Percentiles rank a stretch among this genome's conserved stretches.
Evolutionary conservation across 331 rosid genomes (phyloP).

Genomic region (Acacia pycnantha): DNA sequence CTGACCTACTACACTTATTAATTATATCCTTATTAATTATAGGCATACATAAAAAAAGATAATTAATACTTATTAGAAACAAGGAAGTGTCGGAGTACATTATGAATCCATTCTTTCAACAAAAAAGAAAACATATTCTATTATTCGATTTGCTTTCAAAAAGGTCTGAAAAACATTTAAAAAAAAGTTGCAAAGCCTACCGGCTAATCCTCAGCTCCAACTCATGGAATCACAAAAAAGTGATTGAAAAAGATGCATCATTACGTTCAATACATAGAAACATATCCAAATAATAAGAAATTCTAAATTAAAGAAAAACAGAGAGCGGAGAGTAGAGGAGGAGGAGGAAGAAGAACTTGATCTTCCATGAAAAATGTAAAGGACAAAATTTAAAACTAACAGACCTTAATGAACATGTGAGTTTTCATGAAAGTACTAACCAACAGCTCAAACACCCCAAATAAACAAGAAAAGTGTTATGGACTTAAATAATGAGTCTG

Average conservation of each 20-base stretch:
- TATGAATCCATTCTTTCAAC: slow-evolving; percentile 23
- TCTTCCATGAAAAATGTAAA: not conserved
- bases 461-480: no score
- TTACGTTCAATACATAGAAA: not conserved
- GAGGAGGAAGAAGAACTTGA: not conserved
- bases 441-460: not conserved
- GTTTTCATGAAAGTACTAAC: not conserved
- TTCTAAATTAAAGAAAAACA: not conserved
- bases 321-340: not conserved
- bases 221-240: no score
- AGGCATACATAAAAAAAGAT: no score
- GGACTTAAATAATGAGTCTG: no score
- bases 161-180: not conserved
- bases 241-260: no score
- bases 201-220: no score
- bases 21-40: no score
- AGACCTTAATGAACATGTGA: not conserved
- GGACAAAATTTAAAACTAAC: not conserved
- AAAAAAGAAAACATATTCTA: not conserved
- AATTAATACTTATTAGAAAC: no score
- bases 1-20: no score
- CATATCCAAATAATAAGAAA: not conserved
- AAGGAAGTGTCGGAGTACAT: no score
- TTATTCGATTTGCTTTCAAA: slow-evolving; percentile 19
- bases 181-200: no score